Evolutionary conservation across 768 basidiomycete genomes (phyloP).

Genomic region (Daedaleopsis nitida): DNA sequence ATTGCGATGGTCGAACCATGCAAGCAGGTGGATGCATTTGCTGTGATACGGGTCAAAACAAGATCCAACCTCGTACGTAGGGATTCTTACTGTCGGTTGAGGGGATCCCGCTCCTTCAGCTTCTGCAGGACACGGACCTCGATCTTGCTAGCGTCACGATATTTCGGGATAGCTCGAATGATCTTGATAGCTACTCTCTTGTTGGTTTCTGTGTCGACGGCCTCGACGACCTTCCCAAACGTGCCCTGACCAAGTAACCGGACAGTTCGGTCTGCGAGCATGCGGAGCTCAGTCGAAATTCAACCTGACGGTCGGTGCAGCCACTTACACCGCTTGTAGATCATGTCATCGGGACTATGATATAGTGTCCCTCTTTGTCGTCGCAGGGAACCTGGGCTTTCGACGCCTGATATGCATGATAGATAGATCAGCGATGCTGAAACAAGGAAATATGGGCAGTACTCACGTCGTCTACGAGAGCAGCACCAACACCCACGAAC

Average conservation of each 20-base stretch:
- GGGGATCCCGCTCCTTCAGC: constrained; percentile 85
- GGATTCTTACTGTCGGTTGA: constrained; percentile 76
- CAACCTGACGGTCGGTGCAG: background rate
- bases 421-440: constrained; percentile 16
- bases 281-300: constrained; percentile 2
- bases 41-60: constrained; percentile 42
- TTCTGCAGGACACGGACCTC: constrained; percentile 94
- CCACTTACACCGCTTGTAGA: constrained; percentile 78
- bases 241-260: constrained; percentile 94
- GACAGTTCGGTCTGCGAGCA: constrained; percentile 82
- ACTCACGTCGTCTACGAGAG: constrained; percentile 70
- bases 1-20: constrained; percentile 96
- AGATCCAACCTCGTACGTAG: background rate
- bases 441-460: constrained; percentile 16
- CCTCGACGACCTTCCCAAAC: constrained; percentile 98
- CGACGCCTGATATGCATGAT: constrained; percentile 49
- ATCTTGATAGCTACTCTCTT: constrained; percentile 95
- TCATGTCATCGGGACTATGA: constrained; percentile 88
- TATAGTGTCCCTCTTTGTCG: constrained; percentile 99
- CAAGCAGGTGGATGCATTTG: constrained; percentile 95
- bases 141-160: constrained; percentile 97
- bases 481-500: constrained; percentile 67
- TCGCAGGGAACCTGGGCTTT: constrained; percentile 79
- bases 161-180: constrained; percentile 97
- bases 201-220: constrained; percentile 75